A percentile compares a stretch with the other conserved stretches of the same genome.
Evolutionary conservation across 495 filamentous ascomycete genomes (phyloP).

Genomic region (Penicillium silybi): DNA sequence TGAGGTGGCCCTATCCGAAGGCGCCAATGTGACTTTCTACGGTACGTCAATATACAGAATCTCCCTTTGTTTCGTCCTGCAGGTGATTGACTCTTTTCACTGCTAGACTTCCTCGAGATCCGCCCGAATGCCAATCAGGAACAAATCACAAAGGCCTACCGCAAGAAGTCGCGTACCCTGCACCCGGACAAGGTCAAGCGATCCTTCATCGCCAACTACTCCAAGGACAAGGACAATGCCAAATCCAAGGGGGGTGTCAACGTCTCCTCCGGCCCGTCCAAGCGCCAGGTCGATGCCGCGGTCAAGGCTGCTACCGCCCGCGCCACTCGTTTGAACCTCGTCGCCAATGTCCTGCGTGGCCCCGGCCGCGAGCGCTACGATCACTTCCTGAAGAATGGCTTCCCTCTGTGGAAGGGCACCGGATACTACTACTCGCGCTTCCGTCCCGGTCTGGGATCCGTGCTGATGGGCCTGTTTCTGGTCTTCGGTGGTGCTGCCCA

Average conservation of each 20-base stretch:
- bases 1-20: conserved; percentile 75
- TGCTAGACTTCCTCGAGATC: conserved; percentile 73
- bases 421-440: conserved; percentile 97
- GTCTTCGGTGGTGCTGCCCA: conserved; percentile 80
- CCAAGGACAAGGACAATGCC: conserved; percentile 56
- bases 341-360: conserved; percentile 81
- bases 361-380: conserved; percentile 82
- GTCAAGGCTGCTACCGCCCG: conserved; percentile 76
- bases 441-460: conserved; percentile 81
- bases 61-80: background rate
- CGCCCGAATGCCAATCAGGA: conserved; percentile 70
- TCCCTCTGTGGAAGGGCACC: conserved; percentile 93
- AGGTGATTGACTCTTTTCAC: background rate
- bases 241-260: conserved; percentile 57
- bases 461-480: conserved; percentile 78
- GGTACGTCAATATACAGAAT: conserved; percentile 30
- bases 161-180: conserved; percentile 72
- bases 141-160: conserved; percentile 89
- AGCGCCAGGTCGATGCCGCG: conserved; percentile 66
- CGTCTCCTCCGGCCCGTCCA: conserved; percentile 65
- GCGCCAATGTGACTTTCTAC: conserved; percentile 85
- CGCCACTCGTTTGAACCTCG: conserved; percentile 76
- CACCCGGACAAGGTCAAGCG: conserved; percentile 97
- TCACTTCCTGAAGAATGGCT: conserved; percentile 89
- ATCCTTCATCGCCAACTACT: conserved; percentile 67